Percentiles rank a stretch among this genome's conserved stretches.
phyloP scores from a whole-genome alignment of 106 monocot species.

The Acanthochlamys bracteata region DNA sequence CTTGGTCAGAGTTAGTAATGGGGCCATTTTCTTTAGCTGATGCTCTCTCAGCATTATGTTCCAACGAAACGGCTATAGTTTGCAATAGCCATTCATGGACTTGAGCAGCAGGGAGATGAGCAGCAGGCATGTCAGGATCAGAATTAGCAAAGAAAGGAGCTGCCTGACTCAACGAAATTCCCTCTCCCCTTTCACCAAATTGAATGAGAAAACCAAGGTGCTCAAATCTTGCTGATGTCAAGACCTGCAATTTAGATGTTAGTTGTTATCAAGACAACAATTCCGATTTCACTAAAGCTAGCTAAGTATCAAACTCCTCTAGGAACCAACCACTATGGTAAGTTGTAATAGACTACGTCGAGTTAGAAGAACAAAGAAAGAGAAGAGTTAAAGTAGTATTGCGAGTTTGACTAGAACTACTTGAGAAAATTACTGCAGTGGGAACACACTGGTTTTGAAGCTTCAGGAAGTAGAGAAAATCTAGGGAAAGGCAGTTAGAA shows the following conservation, averaged over 20 bases:
- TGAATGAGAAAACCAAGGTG: conserved; percentile 81
- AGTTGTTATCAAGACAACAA: conserved; percentile 2
- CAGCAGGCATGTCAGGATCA: conserved; percentile 78
- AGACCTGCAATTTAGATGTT: conserved; percentile 31
- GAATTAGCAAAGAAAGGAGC: conserved; percentile 85
- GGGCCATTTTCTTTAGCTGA: conserved; percentile 45
- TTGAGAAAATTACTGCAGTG: too few relatives aligned
- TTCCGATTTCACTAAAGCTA: neutral
- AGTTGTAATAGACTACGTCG: too few relatives aligned
- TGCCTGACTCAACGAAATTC: conserved; percentile 60
- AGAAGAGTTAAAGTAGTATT: too few relatives aligned
- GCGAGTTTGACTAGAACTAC: too few relatives aligned
- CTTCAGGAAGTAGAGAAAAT: too few relatives aligned
- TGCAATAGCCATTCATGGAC: conserved; percentile 80
- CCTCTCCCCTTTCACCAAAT: conserved; percentile 48
- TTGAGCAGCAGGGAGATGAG: conserved; percentile 55
- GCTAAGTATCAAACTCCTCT: neutral
- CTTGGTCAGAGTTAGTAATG: conserved; percentile 37
- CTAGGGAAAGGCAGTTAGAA: too few relatives aligned
- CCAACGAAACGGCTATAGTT: conserved; percentile 54
- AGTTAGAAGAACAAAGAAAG: too few relatives aligned
- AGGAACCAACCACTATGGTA: neutral
- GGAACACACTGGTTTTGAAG: too few relatives aligned
- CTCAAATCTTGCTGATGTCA: conserved; percentile 67
- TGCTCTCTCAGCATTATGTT: conserved; percentile 54